Base-by-base conservation (phyloP, 305 asterid species). In the Fraxinus latifolia region DNA sequence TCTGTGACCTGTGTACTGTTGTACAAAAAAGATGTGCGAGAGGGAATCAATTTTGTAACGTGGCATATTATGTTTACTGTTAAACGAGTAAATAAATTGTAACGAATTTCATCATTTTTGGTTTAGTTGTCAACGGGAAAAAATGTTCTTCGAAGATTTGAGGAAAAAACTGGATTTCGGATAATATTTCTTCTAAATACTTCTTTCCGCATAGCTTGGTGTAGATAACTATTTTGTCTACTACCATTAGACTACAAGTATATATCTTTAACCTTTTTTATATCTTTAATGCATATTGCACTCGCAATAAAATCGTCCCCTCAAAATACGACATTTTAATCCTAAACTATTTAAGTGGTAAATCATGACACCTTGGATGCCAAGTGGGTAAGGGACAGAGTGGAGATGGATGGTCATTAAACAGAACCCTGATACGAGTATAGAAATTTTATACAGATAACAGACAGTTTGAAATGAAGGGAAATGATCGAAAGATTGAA, bases 21-120 rank as follows among this genome's bases (percentile, higher is more conserved):
- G 53, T 80, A 58, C 80, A 32, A 53, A 32, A 50, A 36, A 0
- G 17, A 79, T 19, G 81, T 85, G 84, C 75, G 39, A 29, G 27
- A 84, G 62, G 29, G 39, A 79, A 55, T 19, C 39, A 80, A 58
- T 87, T 84, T 87, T 87, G 88, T 76, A 87, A 85, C 36, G 14
- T 73, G 67, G 36, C 15, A 11, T 11, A 11, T 23, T 65, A 65
- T 27, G 15, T 55, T 55, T 8, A 70, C 21, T 21, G 74, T n/a
- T 27, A 2, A 67, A 55, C 6, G 15, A 76, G 19, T 71, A 71
- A 74, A 68, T 25, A 77, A 15, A 19, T 23, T 55, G 62, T 33
- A 27, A 65, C 5, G 7, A 55, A 65, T 25, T 65, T 67, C 36
- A 25, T 27, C 17, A 1, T 27, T n/a, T 14, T 12, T 12, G 36